A percentile compares a stretch with the other conserved stretches of the same genome.
phyloP scores from a whole-genome alignment of 2,329 filamentous ascomycete species.

The Colletotrichum eleusines region DNA sequence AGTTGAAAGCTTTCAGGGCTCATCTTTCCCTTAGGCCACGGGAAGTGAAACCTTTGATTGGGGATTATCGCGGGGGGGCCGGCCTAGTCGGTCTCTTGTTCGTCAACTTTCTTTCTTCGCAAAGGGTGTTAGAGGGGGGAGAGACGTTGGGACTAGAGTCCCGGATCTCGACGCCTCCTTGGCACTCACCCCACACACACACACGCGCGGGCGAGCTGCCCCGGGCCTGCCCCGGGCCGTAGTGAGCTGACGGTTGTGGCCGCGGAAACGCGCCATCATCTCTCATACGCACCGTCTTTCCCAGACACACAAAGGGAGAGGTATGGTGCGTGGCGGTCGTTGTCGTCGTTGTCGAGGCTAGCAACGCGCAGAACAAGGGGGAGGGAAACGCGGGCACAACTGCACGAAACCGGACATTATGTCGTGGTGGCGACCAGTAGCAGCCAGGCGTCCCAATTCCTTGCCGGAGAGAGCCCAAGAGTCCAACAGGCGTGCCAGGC shows the following conservation, averaged over 20 bases:
- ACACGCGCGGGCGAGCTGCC: too few relatives aligned
- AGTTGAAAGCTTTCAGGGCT: too few relatives aligned
- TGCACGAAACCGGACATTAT: constrained; percentile 36
- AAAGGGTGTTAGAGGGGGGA: neutral
- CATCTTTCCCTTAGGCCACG: too few relatives aligned
- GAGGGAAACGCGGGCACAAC: constrained; percentile 2
- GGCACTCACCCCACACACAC: neutral
- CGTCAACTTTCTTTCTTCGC: neutral
- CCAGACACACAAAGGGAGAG: constrained; percentile 4
- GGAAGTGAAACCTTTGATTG: neutral
- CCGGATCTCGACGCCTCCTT: neutral
- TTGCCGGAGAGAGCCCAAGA: too few relatives aligned
- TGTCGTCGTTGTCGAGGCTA: neutral
- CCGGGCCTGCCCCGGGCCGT: constrained; percentile 4
- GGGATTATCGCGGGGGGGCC: neutral
- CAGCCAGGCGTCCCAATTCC: too few relatives aligned
- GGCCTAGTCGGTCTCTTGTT: neutral
- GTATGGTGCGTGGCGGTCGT: neutral
- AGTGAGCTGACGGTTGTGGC: constrained; percentile 6
- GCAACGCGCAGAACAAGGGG: constrained; percentile 16
- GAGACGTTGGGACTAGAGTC: neutral
- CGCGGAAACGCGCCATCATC: neutral
- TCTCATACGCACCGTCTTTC: neutral
- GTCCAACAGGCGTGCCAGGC: constrained; percentile 15
- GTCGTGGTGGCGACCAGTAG: constrained; percentile 9